Conservation (phyloP, 2,329 filamentous ascomycete genomes). For the Colletotrichum endophyticum region DNA sequence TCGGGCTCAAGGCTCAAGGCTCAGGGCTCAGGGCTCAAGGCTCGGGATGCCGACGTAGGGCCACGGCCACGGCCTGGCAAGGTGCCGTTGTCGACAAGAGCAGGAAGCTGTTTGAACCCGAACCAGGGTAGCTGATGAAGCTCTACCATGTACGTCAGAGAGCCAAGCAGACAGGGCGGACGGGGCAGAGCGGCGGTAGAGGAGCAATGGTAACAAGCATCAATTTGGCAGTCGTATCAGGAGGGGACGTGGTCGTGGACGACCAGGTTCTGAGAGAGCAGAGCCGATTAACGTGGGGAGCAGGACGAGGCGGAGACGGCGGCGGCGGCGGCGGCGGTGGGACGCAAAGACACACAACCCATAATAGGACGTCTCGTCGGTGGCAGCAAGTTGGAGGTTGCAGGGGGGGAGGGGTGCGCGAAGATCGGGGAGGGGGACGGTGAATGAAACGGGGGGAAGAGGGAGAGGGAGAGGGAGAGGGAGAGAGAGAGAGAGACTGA, state of each 20-base stretch:
- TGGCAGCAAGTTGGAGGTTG: background rate
- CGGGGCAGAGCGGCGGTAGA: background rate
- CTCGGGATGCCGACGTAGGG: conserved; percentile 12
- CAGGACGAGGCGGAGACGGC: background rate
- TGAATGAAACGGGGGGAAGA: background rate
- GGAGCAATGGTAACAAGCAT: background rate
- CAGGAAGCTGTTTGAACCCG: conserved; percentile 18
- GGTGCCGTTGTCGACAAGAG: conserved; percentile 16
- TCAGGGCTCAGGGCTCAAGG: too few species aligned
- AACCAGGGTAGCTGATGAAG: conserved; percentile 18
- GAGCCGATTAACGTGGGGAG: conserved; percentile 3
- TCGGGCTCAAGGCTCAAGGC: conserved; percentile 1
- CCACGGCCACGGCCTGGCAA: conserved; percentile 7
- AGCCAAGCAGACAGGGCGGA: conserved; percentile 18
- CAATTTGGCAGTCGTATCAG: background rate
- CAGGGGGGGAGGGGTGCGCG: background rate
- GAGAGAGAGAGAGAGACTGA: background rate
- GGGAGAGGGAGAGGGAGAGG: background rate
- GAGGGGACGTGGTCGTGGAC: background rate
- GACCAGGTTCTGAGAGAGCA: background rate
- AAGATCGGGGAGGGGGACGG: background rate
- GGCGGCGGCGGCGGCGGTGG: conserved; percentile 6
- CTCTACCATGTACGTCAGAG: conserved; percentile 19
- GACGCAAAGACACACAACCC: conserved; percentile 15
- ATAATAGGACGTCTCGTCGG: conserved; percentile 9